Conservation (phyloP, 495 filamentous ascomycete species). For the Podospora appendiculata region DNA sequence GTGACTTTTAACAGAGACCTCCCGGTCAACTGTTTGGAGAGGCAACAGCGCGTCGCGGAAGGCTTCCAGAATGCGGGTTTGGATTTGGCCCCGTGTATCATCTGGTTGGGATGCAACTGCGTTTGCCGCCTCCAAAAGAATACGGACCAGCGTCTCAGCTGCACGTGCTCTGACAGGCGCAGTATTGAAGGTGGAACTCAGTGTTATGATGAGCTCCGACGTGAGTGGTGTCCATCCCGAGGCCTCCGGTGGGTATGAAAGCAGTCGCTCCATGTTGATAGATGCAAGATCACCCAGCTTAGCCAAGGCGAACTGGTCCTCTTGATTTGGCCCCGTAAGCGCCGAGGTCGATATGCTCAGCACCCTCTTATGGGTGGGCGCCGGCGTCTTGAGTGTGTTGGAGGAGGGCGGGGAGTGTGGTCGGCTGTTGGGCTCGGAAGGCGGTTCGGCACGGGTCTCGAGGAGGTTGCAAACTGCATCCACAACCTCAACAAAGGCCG, state of each 20-base stretch:
- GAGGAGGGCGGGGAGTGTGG: slow-evolving; percentile 27
- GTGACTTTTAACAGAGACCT: slow-evolving; percentile 43
- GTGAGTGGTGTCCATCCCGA: slow-evolving; percentile 73
- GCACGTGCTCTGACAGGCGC: slow-evolving; percentile 61
- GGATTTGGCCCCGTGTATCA: slow-evolving; percentile 48
- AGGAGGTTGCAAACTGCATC: slow-evolving; percentile 63
- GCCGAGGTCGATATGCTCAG: slow-evolving; percentile 54
- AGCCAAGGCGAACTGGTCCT: slow-evolving; percentile 71
- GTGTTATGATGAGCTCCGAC: slow-evolving; percentile 55
- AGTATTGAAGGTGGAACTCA: slow-evolving; percentile 46
- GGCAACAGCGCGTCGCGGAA: slow-evolving; percentile 49
- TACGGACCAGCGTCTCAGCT: slow-evolving; percentile 63
- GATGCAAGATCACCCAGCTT: slow-evolving; percentile 71
- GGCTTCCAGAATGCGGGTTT: slow-evolving; percentile 63
- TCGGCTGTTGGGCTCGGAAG: slow-evolving; percentile 23
- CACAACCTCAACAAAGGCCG: slow-evolving; percentile 71
- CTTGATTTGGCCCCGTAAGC: slow-evolving; percentile 46
- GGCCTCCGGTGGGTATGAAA: slow-evolving; percentile 50
- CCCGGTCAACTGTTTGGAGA: slow-evolving; percentile 34
- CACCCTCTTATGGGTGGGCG: slow-evolving; percentile 45
- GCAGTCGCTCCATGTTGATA: slow-evolving; percentile 72
- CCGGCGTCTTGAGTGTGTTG: slow-evolving; percentile 22
- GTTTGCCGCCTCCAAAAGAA: slow-evolving; percentile 58
- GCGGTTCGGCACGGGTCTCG: slow-evolving; percentile 28
- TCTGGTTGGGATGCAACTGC: slow-evolving; percentile 40